These are phyloP conservation scores for Chlamydomonas eustigma DNA, from an alignment of 139 green algal species.

Conservation along the genomic window DNA sequence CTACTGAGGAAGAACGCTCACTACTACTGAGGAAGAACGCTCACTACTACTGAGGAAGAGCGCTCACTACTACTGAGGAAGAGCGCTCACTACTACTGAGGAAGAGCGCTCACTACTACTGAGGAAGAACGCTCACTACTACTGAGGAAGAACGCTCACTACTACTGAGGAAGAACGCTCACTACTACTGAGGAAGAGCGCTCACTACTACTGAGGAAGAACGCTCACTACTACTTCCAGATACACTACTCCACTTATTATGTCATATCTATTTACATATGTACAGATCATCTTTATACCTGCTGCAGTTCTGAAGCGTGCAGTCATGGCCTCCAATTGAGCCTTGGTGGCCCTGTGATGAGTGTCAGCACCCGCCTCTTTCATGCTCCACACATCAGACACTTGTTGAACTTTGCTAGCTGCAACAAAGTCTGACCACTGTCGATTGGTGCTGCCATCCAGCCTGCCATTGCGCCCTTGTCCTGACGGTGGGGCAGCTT, in stretches of 20 bases:
- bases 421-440: background rate
- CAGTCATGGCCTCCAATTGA: conserved; percentile 5
- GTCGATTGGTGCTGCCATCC: too few relatives aligned
- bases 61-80: background rate
- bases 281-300: background rate
- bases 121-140: background rate
- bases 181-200: too few relatives aligned
- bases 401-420: background rate
- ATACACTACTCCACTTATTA: background rate
- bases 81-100: background rate
- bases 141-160: background rate
- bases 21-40: too few relatives aligned
- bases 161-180: background rate
- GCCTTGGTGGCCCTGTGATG: background rate
- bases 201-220: background rate
- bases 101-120: background rate
- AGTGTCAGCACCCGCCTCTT: background rate
- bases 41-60: background rate
- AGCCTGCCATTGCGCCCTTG: too few relatives aligned
- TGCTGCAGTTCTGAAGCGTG: background rate
- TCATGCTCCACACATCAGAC: conserved; percentile 5
- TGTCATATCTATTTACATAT: background rate
- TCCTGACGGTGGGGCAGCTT: too few relatives aligned
- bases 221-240: background rate
- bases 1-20: background rate